These are phyloP conservation scores for Zygotorulaspora sp. DNA, from an alignment of 805 yeast species.

Conservation along the genomic window DNA sequence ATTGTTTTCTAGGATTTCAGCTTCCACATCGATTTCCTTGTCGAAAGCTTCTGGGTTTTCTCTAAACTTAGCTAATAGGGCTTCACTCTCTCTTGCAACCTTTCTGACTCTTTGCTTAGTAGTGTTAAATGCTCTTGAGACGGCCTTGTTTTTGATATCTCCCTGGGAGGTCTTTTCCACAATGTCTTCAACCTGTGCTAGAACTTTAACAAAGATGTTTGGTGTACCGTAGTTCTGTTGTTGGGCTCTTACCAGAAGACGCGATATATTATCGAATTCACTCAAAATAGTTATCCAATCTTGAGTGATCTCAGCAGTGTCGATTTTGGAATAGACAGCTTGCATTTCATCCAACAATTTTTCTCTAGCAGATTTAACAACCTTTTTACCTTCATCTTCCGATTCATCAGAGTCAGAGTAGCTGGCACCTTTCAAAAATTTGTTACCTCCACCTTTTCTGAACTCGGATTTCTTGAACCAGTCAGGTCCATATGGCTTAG, in stretches of 20 bases:
- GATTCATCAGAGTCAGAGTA: constrained; percentile 44
- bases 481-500: constrained; percentile 42
- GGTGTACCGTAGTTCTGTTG: constrained; percentile 78
- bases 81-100: constrained; percentile 63
- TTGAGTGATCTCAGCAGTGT: constrained; percentile 58
- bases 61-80: constrained; percentile 54
- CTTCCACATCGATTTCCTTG: constrained; percentile 40
- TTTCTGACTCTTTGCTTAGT: constrained; percentile 84
- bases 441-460: constrained; percentile 36
- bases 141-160: constrained; percentile 76
- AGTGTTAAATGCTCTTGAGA: constrained; percentile 81
- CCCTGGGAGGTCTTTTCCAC: constrained; percentile 51
- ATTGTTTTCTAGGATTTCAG: constrained; percentile 29
- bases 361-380: constrained; percentile 90
- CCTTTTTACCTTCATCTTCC: constrained; percentile 69
- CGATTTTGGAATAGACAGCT: constrained; percentile 59
- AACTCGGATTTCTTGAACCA: constrained; percentile 42
- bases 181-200: constrained; percentile 69
- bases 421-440: constrained; percentile 35
- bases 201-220: constrained; percentile 57
- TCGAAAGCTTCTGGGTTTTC: constrained; percentile 73
- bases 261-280: constrained; percentile 75
- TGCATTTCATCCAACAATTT: constrained; percentile 86
- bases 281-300: constrained; percentile 74
- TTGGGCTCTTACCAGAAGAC: constrained; percentile 58